Evolutionary conservation across 805 yeast species (phyloP).

Genomic region (Saturnispora dispora): DNA sequence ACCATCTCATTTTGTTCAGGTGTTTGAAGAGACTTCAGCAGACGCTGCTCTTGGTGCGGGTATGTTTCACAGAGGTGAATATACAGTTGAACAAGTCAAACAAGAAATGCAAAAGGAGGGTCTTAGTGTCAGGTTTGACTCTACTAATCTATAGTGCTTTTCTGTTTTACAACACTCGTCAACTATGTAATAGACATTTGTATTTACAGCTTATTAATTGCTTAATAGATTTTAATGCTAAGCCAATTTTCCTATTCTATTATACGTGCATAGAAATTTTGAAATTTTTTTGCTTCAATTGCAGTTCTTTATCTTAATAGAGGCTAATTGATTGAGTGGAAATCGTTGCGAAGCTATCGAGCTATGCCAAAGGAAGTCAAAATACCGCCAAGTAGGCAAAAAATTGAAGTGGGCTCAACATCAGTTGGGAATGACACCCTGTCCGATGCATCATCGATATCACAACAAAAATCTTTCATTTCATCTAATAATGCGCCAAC

Average conservation of each 20-base stretch:
- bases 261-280: neutral
- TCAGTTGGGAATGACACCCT: neutral
- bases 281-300: neutral
- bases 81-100: constrained; percentile 79
- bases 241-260: neutral
- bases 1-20: constrained; percentile 86
- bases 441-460: neutral
- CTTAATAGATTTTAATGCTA: neutral
- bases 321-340: neutral
- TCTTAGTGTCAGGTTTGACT: constrained; percentile 66
- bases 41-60: constrained; percentile 99
- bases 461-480: neutral
- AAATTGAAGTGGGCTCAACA: neutral
- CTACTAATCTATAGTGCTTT: constrained; percentile 8
- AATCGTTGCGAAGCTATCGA: neutral
- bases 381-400: neutral
- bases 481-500: neutral
- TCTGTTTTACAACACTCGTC: too few relatives aligned
- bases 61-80: constrained; percentile 93
- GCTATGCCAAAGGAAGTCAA: neutral
- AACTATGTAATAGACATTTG: neutral
- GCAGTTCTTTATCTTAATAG: neutral
- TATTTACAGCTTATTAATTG: neutral
- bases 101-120: constrained; percentile 48
- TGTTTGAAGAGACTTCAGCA: constrained; percentile 66